Conservation (phyloP, 768 basidiomycete genomes). For the Lentinula guzmanii region DNA sequence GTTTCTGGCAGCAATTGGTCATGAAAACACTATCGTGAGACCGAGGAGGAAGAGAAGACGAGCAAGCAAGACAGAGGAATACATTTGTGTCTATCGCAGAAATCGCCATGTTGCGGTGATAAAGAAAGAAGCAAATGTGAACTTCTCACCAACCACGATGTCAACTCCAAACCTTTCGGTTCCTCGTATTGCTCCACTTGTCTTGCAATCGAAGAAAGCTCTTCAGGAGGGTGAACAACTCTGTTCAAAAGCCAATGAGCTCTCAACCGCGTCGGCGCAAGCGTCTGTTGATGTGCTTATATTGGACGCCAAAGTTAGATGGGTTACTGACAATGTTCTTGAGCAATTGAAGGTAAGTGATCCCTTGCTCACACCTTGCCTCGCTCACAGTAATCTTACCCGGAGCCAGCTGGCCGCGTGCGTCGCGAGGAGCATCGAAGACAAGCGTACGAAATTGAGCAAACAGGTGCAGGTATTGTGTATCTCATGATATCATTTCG, state of each 20-base stretch:
- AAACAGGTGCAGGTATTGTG: constrained; percentile 55
- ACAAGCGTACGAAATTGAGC: constrained; percentile 56
- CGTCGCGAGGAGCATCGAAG: constrained; percentile 71
- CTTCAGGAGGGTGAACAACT: constrained; percentile 73
- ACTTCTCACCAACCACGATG: not conserved
- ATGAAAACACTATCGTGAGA: constrained; percentile 27
- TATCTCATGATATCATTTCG: not conserved
- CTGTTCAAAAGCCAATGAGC: constrained; percentile 58
- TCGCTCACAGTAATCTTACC: not conserved
- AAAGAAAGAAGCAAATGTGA: not conserved
- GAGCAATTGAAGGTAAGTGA: constrained; percentile 67
- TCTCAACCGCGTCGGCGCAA: constrained; percentile 63
- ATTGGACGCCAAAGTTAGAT: constrained; percentile 74
- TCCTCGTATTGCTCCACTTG: constrained; percentile 68
- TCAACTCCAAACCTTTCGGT: constrained; percentile 25
- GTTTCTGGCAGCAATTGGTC: constrained; percentile 59
- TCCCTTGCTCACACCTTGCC: not conserved
- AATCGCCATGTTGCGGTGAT: not conserved
- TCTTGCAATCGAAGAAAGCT: constrained; percentile 78
- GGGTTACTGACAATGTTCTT: constrained; percentile 67
- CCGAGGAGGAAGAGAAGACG: constrained; percentile 46
- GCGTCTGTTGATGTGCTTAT: constrained; percentile 67
- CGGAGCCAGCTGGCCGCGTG: constrained; percentile 54
- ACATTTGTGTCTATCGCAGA: constrained; percentile 13
- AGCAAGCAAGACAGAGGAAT: constrained; percentile 55